Evolutionary conservation across 768 basidiomycete genomes (phyloP).

Genomic region (Tylopilus felleus): DNA sequence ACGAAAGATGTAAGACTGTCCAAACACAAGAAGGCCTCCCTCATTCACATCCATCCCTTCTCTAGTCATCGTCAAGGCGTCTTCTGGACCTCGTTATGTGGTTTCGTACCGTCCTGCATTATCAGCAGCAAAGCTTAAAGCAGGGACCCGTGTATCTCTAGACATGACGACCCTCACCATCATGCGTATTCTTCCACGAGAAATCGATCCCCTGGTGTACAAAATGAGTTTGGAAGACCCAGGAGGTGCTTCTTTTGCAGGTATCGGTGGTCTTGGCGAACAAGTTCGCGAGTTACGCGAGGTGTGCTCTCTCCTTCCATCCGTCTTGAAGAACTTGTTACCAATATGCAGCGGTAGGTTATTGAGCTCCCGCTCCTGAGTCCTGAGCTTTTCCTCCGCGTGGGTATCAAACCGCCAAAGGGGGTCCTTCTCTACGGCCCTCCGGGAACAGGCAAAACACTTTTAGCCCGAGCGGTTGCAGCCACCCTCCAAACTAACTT

Average conservation of each 20-base stretch:
- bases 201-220: conserved; percentile 97
- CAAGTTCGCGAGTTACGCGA: conserved; percentile 97
- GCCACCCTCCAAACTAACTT: conserved; percentile 95
- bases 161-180: conserved; percentile 99
- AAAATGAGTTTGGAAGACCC: conserved; percentile 99
- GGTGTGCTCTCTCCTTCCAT: conserved; percentile 41
- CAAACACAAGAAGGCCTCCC: not conserved
- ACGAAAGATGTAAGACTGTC: conserved; percentile 81
- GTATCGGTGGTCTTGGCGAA: conserved; percentile 92
- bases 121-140: conserved; percentile 87
- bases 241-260: conserved; percentile 91
- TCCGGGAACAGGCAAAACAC: conserved; percentile 94
- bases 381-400: conserved; percentile 92
- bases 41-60: not conserved
- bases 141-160: conserved; percentile 91
- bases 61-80: conserved; percentile 96
- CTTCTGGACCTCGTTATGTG: conserved; percentile 96
- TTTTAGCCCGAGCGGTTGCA: conserved; percentile 93
- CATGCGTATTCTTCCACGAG: conserved; percentile 96
- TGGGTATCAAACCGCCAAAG: conserved; percentile 95
- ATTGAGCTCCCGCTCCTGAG: conserved; percentile 94
- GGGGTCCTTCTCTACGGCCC: conserved; percentile 96
- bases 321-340: not conserved
- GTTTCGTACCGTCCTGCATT: conserved; percentile 94
- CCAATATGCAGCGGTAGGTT: conserved; percentile 47